Percentiles rank a stretch among this genome's conserved stretches.
Evolutionary conservation across 2,329 filamentous ascomycete genomes (phyloP).

Genomic region (Fusarium sulawesiense): DNA sequence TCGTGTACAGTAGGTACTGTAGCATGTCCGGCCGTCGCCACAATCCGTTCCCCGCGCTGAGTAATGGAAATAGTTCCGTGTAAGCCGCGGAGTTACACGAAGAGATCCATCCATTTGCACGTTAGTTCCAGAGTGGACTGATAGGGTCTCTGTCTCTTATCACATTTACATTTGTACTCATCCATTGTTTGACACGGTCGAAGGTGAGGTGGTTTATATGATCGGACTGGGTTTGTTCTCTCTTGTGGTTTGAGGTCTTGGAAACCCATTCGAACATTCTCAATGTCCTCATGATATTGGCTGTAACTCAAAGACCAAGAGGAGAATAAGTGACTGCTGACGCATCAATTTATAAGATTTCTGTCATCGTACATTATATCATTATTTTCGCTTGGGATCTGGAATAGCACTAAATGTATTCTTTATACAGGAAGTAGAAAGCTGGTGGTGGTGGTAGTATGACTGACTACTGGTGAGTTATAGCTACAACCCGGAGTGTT

Average conservation of each 20-base stretch:
- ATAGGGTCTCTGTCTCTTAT: not conserved
- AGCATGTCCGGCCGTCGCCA: slow-evolving; percentile 23
- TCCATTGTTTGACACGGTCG: not conserved
- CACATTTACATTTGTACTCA: not conserved
- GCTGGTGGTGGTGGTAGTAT: too few species aligned
- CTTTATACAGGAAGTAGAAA: not conserved
- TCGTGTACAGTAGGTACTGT: not conserved
- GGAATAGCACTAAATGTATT: not conserved
- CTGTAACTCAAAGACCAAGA: not conserved
- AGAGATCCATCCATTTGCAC: slow-evolving; percentile 1
- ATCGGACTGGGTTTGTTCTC: not conserved
- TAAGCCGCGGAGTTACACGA: slow-evolving; percentile 24
- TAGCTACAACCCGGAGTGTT: not conserved
- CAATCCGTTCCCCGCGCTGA: slow-evolving; percentile 32
- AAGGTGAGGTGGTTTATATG: not conserved
- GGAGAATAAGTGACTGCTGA: not conserved
- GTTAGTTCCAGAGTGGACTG: not conserved
- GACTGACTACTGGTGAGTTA: not conserved
- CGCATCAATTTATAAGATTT: not conserved
- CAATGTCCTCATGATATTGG: not conserved
- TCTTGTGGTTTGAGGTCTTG: not conserved
- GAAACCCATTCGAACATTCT: not conserved
- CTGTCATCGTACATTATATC: not conserved
- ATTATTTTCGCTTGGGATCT: not conserved
- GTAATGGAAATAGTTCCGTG: slow-evolving; percentile 25